These are phyloP conservation scores for Phaffia australis DNA, from an alignment of 768 basidiomycete species.

Conservation along the genomic window DNA sequence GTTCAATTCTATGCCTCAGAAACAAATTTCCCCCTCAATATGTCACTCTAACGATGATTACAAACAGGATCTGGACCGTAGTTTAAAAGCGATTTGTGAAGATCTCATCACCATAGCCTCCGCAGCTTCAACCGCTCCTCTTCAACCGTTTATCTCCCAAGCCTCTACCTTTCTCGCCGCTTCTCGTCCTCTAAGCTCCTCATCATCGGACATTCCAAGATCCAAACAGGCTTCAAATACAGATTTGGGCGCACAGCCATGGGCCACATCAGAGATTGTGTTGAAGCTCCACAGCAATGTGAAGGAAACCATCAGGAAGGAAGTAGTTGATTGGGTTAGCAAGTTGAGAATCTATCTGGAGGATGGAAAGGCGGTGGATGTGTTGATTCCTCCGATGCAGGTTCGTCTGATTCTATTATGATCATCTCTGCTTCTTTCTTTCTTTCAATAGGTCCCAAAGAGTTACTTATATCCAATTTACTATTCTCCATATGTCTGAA, in stretches of 20 bases:
- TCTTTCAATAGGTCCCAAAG: neutral
- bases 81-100: constrained; percentile 75
- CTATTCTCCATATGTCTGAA: neutral
- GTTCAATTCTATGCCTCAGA: neutral
- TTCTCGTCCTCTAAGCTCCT: constrained; percentile 8
- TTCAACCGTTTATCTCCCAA: constrained; percentile 55
- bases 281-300: constrained; percentile 50
- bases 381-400: constrained; percentile 61
- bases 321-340: constrained; percentile 43
- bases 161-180: constrained; percentile 40
- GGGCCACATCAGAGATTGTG: constrained; percentile 48
- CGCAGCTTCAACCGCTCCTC: constrained; percentile 48
- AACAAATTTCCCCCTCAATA: constrained; percentile 8
- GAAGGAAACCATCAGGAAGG: constrained; percentile 41
- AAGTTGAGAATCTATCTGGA: constrained; percentile 67
- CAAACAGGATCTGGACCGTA: constrained; percentile 68
- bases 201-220: constrained; percentile 2
- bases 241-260: constrained; percentile 41
- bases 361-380: constrained; percentile 63
- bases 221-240: constrained; percentile 10
- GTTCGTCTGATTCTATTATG: constrained; percentile 29
- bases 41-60: neutral
- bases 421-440: neutral
- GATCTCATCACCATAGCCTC: constrained; percentile 60
- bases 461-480: neutral